A percentile compares a stretch with the other conserved stretches of the same genome.
These are phyloP conservation scores for Fusarium nisikadoi DNA, from an alignment of 2,329 filamentous ascomycete genomes.

Conservation along the genomic window DNA sequence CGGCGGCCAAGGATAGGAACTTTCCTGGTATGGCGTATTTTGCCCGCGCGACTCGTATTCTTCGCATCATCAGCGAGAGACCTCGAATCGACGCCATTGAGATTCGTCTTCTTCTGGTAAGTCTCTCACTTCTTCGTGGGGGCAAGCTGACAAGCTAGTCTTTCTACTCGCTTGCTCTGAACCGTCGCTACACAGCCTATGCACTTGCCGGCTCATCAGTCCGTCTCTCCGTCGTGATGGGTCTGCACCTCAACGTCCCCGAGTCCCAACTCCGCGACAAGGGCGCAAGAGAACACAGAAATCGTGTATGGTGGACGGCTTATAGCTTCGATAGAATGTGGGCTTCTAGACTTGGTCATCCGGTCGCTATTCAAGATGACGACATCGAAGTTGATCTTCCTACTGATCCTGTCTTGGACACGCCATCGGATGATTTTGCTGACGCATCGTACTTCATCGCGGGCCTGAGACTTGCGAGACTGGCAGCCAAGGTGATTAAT, in stretches of 20 bases:
- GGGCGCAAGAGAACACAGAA: conserved; percentile 52
- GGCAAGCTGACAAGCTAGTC: conserved; percentile 43
- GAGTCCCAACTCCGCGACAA: conserved; percentile 54
- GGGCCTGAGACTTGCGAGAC: conserved; percentile 52
- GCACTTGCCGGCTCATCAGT: conserved; percentile 57
- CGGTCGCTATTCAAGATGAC: conserved; percentile 59
- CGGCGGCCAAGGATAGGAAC: conserved; percentile 46
- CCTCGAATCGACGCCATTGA: conserved; percentile 57
- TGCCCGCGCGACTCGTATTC: conserved; percentile 51
- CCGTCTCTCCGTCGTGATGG: conserved; percentile 56
- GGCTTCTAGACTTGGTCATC: conserved; percentile 60
- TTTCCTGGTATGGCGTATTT: conserved; percentile 59
- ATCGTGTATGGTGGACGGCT: conserved; percentile 56
- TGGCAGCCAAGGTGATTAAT: conserved; percentile 44
- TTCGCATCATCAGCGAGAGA: conserved; percentile 54
- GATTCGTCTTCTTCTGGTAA: conserved; percentile 55
- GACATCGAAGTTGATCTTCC: conserved; percentile 59
- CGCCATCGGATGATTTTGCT: conserved; percentile 45
- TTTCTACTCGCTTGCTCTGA: conserved; percentile 57
- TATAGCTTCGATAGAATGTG: conserved; percentile 60
- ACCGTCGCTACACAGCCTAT: conserved; percentile 57
- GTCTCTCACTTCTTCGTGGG: not conserved
- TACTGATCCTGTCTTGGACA: conserved; percentile 46
- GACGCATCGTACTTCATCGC: conserved; percentile 49
- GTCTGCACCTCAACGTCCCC: conserved; percentile 54